A percentile compares a stretch with the other conserved stretches of the same genome.
These are phyloP conservation scores for Leishmania arabica DNA, from an alignment of 208 protist genomes.

Conservation along the genomic window DNA sequence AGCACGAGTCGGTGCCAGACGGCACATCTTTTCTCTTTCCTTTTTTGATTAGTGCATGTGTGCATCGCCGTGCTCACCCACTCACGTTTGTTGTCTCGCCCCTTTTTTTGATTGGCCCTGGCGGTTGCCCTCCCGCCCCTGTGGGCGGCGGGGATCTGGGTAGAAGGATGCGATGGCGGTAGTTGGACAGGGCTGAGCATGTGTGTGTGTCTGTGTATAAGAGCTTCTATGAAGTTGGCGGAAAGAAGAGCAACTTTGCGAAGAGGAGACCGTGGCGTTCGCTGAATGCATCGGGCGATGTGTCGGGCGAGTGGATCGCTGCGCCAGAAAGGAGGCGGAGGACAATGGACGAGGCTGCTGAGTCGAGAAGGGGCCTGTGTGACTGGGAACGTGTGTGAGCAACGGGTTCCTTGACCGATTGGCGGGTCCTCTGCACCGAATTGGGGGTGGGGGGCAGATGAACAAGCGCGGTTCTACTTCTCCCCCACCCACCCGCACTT, in stretches of 20 bases:
- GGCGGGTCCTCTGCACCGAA: neutral
- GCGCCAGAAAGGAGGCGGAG: neutral
- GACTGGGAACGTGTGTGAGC: neutral
- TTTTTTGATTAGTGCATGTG: neutral
- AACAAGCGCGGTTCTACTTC: neutral
- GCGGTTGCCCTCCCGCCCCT: neutral
- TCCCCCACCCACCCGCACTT: neutral
- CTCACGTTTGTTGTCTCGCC: neutral
- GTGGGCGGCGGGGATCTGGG: neutral
- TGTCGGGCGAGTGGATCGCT: neutral
- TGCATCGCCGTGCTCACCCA: neutral
- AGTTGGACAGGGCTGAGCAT: neutral
- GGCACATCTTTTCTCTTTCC: neutral
- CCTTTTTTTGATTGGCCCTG: neutral
- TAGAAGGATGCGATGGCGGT: neutral
- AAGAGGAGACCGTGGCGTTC: neutral
- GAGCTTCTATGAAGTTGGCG: neutral
- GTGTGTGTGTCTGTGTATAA: neutral
- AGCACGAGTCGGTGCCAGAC: neutral
- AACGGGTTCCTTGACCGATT: neutral
- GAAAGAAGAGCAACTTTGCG: neutral
- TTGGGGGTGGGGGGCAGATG: neutral
- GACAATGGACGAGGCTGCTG: neutral
- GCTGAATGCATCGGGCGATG: neutral
- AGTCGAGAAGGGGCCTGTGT: neutral